These are phyloP conservation scores for Populus deltoides DNA, from an alignment of 345 rosid species.

Conservation along the genomic window DNA sequence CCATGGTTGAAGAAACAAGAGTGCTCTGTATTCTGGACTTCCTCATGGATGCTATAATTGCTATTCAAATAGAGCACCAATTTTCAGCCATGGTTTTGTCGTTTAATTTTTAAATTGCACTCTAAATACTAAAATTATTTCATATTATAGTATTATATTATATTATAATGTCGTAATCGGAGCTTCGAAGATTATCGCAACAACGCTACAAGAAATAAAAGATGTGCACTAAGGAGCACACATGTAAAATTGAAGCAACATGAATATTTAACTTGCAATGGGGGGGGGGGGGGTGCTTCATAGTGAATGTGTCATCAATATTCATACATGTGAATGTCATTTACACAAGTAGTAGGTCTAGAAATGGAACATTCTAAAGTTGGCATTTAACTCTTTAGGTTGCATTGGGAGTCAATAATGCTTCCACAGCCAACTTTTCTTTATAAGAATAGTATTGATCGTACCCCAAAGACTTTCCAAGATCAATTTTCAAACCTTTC, in stretches of 20 bases:
- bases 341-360: neutral
- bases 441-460: too few species aligned
- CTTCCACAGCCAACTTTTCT: neutral
- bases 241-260: neutral
- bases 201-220: too few species aligned
- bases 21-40: neutral
- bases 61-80: neutral
- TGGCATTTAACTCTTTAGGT: neutral
- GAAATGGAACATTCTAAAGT: neutral
- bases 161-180: neutral
- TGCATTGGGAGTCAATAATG: neutral
- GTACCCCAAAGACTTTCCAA: too few species aligned
- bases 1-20: conserved; percentile 3
- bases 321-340: neutral
- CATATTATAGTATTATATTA: neutral
- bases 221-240: neutral
- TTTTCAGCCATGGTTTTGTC: neutral
- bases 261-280: neutral
- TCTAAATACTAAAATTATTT: neutral
- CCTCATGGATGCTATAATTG: neutral
- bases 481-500: too few species aligned
- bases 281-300: neutral
- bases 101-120: neutral
- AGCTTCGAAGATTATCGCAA: neutral
- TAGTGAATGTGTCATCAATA: neutral